These are phyloP conservation scores for Creolimax fragrantissima DNA, from an alignment of 78 protist species.

Conservation along the genomic window DNA sequence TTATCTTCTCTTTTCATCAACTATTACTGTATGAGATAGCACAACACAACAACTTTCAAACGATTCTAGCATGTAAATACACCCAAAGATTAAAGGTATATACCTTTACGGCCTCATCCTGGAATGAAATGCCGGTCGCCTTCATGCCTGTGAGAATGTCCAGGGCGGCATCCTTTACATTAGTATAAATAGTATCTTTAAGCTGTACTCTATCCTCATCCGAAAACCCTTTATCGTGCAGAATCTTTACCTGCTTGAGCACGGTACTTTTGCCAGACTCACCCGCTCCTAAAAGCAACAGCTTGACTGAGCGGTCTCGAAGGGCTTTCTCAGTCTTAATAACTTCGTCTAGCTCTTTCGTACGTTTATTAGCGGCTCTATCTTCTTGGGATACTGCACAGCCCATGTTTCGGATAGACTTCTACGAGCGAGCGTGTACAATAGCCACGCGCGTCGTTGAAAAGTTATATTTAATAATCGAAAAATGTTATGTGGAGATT, in stretches of 20 bases:
- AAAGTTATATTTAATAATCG: neutral
- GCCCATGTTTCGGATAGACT: neutral
- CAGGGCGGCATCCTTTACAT: neutral
- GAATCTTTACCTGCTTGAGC: constrained; percentile 51
- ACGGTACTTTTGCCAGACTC: constrained; percentile 64
- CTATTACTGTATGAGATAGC: too few species aligned
- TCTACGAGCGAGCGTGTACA: neutral
- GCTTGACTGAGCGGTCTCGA: constrained; percentile 7
- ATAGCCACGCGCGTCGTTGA: neutral
- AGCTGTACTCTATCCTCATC: constrained; percentile 12
- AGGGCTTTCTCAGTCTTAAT: neutral
- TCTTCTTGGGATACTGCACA: neutral
- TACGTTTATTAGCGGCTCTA: neutral
- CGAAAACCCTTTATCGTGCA: constrained; percentile 35
- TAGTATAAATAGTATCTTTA: neutral
- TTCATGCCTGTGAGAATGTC: neutral
- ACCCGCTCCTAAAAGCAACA: constrained; percentile 48
- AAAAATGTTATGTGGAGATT: neutral
- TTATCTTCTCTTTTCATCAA: too few species aligned
- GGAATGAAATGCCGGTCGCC: neutral
- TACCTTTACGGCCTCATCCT: neutral
- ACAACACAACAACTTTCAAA: too few species aligned
- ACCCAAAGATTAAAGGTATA: too few species aligned
- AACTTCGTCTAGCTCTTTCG: neutral
- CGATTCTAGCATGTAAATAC: too few species aligned